Base-by-base conservation (phyloP, 2,329 filamentous ascomycete genomes). In the Xylaria sp. region DNA sequence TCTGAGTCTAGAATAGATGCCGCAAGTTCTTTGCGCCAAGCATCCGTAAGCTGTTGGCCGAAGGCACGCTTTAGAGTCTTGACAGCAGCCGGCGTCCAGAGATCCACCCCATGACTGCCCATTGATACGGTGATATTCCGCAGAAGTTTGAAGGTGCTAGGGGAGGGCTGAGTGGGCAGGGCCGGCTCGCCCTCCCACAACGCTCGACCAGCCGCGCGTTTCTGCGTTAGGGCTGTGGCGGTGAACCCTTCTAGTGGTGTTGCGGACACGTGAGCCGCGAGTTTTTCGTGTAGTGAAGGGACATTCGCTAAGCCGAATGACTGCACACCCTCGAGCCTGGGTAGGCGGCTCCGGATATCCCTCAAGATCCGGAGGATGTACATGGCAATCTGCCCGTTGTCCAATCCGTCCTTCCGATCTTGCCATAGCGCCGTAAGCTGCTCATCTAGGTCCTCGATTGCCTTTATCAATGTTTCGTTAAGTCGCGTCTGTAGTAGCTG, bases 151-250 rank as follows among this genome's bases (percentile, higher is more conserved):
- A 96, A 96, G 0, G 87, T 80, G 19, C 83, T 82, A 0, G 91
- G 88, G 0, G 92, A 94, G 1, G 92, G 92, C 70, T 95, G 91
- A 5, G 87, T 82, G 0, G 94, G 94, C 41, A 97, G 74, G 25
- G 86, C 81, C 0, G 91, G 90, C 37, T 85, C 80, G 0, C 91
- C 91, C 72, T 96, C 92, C 93, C 93, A 97, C 0, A 97, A 79
- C 0, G 85, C 82, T 53, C 87, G 83, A 6, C 89, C 87, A 2
- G 83, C 81, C 0, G 91, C 82, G 27, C 71, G 77, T 56, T 78
- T 83, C 47, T 77, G 74, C 1, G 79, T 74, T 40, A 84, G 73
- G 0, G 78, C 73, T 3, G 72, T 71, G n/a, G 73, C 72, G 1
- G 74, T 67, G 53, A 88, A 80, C 53, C 81, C 72, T 54, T 83